Percentiles rank a stretch among this genome's conserved stretches.
phyloP scores from a whole-genome alignment of 2,329 filamentous ascomycete species.

The Aspergillus vadensis region DNA sequence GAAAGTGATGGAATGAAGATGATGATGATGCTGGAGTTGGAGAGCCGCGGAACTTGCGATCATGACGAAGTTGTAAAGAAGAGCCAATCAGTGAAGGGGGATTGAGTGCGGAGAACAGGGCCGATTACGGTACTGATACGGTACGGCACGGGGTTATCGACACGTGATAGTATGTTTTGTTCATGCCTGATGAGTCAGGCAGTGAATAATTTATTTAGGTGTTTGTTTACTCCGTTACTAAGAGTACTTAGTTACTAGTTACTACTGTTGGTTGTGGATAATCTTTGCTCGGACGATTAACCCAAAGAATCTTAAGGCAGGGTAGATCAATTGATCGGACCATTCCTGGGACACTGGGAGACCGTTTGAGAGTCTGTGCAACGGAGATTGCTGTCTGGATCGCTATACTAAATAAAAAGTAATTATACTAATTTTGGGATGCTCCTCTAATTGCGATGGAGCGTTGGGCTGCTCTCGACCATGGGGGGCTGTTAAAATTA shows the following conservation, averaged over 20 bases:
- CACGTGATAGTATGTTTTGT: background rate
- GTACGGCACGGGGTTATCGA: background rate
- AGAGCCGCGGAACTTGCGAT: background rate
- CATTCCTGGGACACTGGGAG: no score
- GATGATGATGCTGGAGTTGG: constrained; percentile 4
- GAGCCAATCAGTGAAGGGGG: background rate
- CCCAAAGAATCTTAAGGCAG: background rate
- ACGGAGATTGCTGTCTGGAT: background rate
- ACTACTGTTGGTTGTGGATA: background rate
- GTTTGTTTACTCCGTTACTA: background rate
- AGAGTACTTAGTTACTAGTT: no score
- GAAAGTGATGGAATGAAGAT: background rate
- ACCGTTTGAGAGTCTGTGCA: background rate
- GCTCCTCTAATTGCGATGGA: constrained; percentile 1
- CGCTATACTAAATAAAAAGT: background rate
- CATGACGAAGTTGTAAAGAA: background rate
- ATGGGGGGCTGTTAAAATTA: background rate
- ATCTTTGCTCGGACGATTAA: background rate
- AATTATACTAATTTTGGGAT: background rate
- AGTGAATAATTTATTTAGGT: background rate
- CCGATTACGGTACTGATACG: background rate
- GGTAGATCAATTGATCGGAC: no score
- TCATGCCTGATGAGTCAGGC: background rate
- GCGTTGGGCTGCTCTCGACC: constrained; percentile 2
- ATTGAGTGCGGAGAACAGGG: background rate